phyloP scores from a whole-genome alignment of 768 basidiomycete species.

The Suillus decipiens region DNA sequence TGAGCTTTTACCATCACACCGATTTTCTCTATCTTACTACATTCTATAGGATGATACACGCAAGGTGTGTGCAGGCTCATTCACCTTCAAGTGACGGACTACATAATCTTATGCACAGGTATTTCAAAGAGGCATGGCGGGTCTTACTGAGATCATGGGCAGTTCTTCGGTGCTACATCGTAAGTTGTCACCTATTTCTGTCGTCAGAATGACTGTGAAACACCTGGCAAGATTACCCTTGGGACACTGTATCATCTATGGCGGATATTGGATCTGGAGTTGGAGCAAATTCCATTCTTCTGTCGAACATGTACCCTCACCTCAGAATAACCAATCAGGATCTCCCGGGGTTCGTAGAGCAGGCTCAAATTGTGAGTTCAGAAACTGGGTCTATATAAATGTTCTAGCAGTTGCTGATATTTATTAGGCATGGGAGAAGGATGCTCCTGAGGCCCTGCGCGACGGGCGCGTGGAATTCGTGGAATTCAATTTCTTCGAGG shows the following conservation, averaged over 20 bases:
- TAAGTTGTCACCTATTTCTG: slow-evolving; percentile 5
- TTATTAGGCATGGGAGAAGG: slow-evolving; percentile 17
- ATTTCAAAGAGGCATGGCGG: slow-evolving; percentile 27
- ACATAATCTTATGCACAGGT: slow-evolving; percentile 14
- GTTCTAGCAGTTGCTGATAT: neutral
- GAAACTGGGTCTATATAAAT: neutral
- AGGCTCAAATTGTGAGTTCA: slow-evolving; percentile 23
- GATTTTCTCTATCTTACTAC: neutral
- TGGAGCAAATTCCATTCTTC: slow-evolving; percentile 27
- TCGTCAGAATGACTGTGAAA: neutral
- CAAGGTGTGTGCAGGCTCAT: slow-evolving; percentile 13
- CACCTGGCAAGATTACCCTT: slow-evolving; percentile 12
- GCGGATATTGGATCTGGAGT: slow-evolving; percentile 33
- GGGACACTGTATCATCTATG: slow-evolving; percentile 27
- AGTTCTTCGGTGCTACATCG: slow-evolving; percentile 27
- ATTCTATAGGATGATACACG: slow-evolving; percentile 17
- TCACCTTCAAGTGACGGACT: neutral
- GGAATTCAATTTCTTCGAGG: slow-evolving; percentile 26
- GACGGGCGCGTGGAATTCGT: slow-evolving; percentile 19
- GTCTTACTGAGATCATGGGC: slow-evolving; percentile 22
- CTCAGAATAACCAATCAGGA: slow-evolving; percentile 31
- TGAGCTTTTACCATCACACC: slow-evolving; percentile 9
- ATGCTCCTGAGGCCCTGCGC: slow-evolving; percentile 22
- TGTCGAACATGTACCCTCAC: slow-evolving; percentile 28
- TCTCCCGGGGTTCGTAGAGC: slow-evolving; percentile 26